These are phyloP conservation scores for Rhodotorula glutinis DNA, from an alignment of 1,284 basidiomycete genomes.

Conservation along the genomic window DNA sequence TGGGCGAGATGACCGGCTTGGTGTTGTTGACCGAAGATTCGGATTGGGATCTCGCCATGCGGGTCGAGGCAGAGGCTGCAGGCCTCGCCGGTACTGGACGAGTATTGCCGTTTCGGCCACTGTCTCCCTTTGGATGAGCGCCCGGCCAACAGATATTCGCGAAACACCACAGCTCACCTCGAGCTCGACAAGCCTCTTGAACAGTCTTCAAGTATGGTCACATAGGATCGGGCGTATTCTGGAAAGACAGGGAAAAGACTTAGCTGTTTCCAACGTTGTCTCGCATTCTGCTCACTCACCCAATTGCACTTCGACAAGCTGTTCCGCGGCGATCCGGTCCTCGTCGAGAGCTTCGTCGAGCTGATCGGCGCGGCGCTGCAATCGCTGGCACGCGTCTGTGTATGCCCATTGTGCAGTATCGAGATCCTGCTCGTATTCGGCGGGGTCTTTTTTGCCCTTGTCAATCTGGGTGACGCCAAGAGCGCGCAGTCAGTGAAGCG, in stretches of 20 bases:
- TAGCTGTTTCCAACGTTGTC: neutral
- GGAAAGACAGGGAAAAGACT: neutral
- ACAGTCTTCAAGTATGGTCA: neutral
- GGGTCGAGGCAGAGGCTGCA: neutral
- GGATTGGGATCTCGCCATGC: conserved; percentile 28
- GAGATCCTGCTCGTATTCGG: conserved; percentile 27
- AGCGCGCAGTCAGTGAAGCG: neutral
- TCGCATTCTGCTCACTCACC: neutral
- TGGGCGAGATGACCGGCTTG: neutral
- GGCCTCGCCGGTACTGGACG: neutral
- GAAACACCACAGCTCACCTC: too few relatives aligned
- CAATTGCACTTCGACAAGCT: conserved; percentile 13
- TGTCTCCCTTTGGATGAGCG: too few relatives aligned
- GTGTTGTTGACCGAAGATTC: conserved; percentile 17
- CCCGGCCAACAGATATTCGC: too few relatives aligned
- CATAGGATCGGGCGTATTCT: conserved; percentile 4
- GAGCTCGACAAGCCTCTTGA: too few relatives aligned
- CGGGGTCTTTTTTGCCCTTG: conserved; percentile 23
- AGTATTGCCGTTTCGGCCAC: neutral
- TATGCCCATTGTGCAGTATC: conserved; percentile 19
- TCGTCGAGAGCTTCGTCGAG: conserved; percentile 1
- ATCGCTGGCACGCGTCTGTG: conserved; percentile 3
- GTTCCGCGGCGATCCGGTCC: neutral
- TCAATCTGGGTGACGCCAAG: conserved; percentile 1
- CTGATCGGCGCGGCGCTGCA: conserved; percentile 5